A percentile compares a stretch with the other conserved stretches of the same genome.
Evolutionary conservation across 208 protist species (phyloP).

Genomic region (Borovskyia barvae): DNA sequence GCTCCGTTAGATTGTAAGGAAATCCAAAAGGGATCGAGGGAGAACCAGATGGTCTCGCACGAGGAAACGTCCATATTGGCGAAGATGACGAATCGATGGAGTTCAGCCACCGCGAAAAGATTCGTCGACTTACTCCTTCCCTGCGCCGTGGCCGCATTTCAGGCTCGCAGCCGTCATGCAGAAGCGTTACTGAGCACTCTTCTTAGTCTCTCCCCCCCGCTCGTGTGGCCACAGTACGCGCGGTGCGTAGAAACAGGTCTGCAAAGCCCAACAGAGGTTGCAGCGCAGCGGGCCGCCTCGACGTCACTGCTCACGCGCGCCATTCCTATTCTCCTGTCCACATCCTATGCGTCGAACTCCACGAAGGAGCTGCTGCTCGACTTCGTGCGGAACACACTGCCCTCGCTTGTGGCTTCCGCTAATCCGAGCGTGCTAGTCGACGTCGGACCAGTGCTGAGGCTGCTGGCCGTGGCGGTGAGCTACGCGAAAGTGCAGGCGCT

Average conservation of each 20-base stretch:
- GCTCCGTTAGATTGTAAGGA: too few relatives aligned
- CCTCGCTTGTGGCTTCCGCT: conserved; percentile 25
- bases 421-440: conserved; percentile 27
- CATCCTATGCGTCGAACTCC: conserved; percentile 8
- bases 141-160: conserved; percentile 32
- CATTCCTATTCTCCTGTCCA: conserved; percentile 16
- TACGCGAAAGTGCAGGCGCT: conserved; percentile 8
- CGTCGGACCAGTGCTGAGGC: conserved; percentile 6
- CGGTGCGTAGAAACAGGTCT: conserved; percentile 33
- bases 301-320: conserved; percentile 27
- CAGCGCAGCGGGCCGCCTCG: conserved; percentile 25
- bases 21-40: too few relatives aligned
- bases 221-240: conserved; percentile 28
- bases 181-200: conserved; percentile 30
- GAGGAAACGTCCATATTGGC: too few relatives aligned
- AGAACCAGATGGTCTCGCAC: too few relatives aligned
- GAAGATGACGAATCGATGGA: too few relatives aligned
- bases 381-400: conserved; percentile 32
- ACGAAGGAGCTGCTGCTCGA: conserved; percentile 23
- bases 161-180: conserved; percentile 22
- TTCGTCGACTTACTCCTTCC: conserved; percentile 55
- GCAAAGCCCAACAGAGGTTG: conserved; percentile 28
- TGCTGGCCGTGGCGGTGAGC: conserved; percentile 14
- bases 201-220: conserved; percentile 35
- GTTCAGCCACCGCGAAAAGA: conserved; percentile 28